These are phyloP conservation scores for Urochloa ruziziensis DNA, from an alignment of 176 grass and related monocot genomes.

Conservation along the genomic window DNA sequence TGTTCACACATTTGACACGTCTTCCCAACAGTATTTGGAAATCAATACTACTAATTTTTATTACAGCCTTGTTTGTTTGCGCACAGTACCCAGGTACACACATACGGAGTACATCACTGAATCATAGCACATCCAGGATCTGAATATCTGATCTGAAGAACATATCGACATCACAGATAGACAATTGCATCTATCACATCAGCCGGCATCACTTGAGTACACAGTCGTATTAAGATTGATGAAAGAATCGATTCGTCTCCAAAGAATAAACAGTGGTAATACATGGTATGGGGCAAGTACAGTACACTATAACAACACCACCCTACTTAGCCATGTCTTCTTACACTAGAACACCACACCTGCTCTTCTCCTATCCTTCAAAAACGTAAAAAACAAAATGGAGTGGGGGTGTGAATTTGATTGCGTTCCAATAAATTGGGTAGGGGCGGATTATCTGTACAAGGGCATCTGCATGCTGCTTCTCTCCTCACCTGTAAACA, in stretches of 20 bases:
- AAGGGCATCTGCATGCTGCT: constrained; percentile 41
- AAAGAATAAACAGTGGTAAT: constrained; percentile 29
- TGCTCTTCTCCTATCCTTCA: constrained; percentile 30
- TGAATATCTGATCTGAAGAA: background rate
- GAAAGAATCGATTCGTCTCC: constrained; percentile 30
- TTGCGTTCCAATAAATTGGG: constrained; percentile 27
- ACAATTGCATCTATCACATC: background rate
- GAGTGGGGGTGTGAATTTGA: background rate
- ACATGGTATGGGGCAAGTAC: background rate
- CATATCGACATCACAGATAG: background rate
- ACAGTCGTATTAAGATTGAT: background rate
- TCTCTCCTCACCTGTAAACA: constrained; percentile 32
- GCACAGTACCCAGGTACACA: too few species aligned
- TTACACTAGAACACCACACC: constrained; percentile 37
- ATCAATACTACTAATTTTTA: too few species aligned
- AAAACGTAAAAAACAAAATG: background rate
- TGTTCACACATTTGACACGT: too few species aligned
- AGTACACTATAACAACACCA: constrained; percentile 25
- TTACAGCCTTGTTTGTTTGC: too few species aligned
- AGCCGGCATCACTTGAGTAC: background rate
- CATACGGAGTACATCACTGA: too few species aligned
- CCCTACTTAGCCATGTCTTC: constrained; percentile 8
- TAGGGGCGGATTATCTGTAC: constrained; percentile 44
- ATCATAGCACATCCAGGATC: background rate
- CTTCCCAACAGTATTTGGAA: too few species aligned